Percentiles rank a stretch among this genome's conserved stretches.
phyloP scores from a whole-genome alignment of 2,329 filamentous ascomycete genomes.

The Dothistroma pini region DNA sequence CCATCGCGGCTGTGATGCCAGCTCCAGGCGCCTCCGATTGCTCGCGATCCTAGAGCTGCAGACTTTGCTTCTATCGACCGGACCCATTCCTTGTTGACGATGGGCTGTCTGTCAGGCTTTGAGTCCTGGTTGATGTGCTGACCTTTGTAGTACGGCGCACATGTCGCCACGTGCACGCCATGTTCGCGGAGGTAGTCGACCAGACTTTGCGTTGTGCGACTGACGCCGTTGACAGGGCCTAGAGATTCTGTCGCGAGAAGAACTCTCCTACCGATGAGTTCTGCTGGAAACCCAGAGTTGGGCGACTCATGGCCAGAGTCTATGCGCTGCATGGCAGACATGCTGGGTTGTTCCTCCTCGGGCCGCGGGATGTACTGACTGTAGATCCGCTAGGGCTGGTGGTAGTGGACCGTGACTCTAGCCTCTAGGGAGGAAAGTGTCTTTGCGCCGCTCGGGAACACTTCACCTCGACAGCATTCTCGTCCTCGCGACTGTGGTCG shows the following conservation, averaged over 20 bases:
- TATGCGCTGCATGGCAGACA: slow-evolving; percentile 1
- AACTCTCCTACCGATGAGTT: slow-evolving; percentile 59
- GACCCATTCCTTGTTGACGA: slow-evolving; percentile 36
- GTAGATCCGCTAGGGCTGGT: not conserved
- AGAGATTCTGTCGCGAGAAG: slow-evolving; percentile 68
- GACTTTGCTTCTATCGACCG: slow-evolving; percentile 33
- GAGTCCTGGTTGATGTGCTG: slow-evolving; percentile 44
- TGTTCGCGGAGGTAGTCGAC: slow-evolving; percentile 64
- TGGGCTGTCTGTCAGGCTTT: slow-evolving; percentile 27
- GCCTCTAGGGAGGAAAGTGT: not conserved
- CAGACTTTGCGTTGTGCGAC: slow-evolving; percentile 65
- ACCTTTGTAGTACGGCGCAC: slow-evolving; percentile 58
- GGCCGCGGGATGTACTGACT: not conserved
- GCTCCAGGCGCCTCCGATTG: slow-evolving; percentile 33
- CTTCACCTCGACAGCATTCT: slow-evolving; percentile 2
- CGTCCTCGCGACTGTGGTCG: not conserved
- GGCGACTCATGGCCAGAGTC: not conserved
- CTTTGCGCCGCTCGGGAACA: not conserved
- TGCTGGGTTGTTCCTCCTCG: not conserved
- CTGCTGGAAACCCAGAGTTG: slow-evolving; percentile 38
- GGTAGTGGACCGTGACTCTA: not conserved
- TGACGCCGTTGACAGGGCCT: slow-evolving; percentile 70
- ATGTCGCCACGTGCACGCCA: slow-evolving; percentile 62
- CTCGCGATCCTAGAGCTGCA: slow-evolving; percentile 31
- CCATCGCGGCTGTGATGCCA: slow-evolving; percentile 32